Percentiles rank a stretch among this genome's conserved stretches.
These are phyloP conservation scores for Starmerella riodocensis DNA, from an alignment of 805 yeast species.

Conservation along the genomic window DNA sequence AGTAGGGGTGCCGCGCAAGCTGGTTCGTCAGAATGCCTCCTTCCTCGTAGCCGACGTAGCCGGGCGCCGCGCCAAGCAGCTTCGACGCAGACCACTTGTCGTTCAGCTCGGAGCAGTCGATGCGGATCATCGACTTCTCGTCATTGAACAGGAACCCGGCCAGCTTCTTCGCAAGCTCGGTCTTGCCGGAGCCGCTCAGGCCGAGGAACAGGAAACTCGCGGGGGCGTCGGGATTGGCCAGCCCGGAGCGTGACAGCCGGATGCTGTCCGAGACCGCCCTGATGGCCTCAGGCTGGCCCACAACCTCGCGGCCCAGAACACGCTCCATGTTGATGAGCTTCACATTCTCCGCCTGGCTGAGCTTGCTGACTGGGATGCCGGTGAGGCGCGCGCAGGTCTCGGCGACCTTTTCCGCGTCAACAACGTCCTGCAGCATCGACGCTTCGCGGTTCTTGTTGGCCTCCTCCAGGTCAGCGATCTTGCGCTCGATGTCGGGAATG, in stretches of 20 bases:
- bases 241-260: slow-evolving; percentile 82
- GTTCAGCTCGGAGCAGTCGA: slow-evolving; percentile 90
- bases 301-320: slow-evolving; percentile 68
- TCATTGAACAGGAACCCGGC: slow-evolving; percentile 95
- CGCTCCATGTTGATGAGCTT: slow-evolving; percentile 91
- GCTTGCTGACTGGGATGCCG: slow-evolving; percentile 89
- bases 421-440: slow-evolving; percentile 73
- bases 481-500: slow-evolving; percentile 67
- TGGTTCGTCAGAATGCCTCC: slow-evolving; percentile 95
- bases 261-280: slow-evolving; percentile 93
- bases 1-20: slow-evolving; percentile 78
- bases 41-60: slow-evolving; percentile 92
- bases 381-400: slow-evolving; percentile 94
- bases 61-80: slow-evolving; percentile 93
- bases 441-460: slow-evolving; percentile 58
- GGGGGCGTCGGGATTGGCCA: slow-evolving; percentile 93
- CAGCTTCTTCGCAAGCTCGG: slow-evolving; percentile 90
- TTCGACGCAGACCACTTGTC: slow-evolving; percentile 95
- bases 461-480: slow-evolving; percentile 60
- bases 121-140: slow-evolving; percentile 92
- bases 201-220: slow-evolving; percentile 92
- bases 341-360: slow-evolving; percentile 88
- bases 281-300: slow-evolving; percentile 92
- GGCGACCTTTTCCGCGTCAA: slow-evolving; percentile 83
- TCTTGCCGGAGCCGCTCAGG: slow-evolving; percentile 94